Percentiles rank a stretch among this genome's conserved stretches.
Evolutionary conservation across 2,329 filamentous ascomycete genomes (phyloP).

Genomic region (Colletotrichum sp.): DNA sequence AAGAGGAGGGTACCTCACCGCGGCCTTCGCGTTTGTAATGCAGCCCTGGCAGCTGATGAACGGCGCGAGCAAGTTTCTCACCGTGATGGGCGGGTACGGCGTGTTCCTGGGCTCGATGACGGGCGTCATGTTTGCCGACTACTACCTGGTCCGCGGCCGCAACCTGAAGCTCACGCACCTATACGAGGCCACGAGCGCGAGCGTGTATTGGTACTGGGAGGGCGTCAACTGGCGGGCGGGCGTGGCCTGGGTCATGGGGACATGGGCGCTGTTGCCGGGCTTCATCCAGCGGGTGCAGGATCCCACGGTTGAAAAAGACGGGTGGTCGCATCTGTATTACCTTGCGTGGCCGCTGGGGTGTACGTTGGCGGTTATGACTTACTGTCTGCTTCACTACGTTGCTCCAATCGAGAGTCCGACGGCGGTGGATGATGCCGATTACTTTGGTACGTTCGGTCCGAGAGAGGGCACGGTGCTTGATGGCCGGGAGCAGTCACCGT

Average conservation of each 20-base stretch:
- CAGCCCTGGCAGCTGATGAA: conserved; percentile 27
- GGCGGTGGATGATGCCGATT: conserved; percentile 29
- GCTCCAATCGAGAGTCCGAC: conserved; percentile 24
- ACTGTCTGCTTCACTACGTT: conserved; percentile 21
- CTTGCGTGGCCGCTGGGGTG: conserved; percentile 29
- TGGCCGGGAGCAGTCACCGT: not conserved
- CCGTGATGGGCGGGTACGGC: conserved; percentile 32
- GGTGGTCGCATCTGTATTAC: conserved; percentile 32
- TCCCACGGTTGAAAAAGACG: conserved; percentile 14
- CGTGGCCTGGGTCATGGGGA: conserved; percentile 22
- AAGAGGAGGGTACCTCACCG: conserved; percentile 22
- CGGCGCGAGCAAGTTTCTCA: conserved; percentile 30
- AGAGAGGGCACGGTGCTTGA: not conserved
- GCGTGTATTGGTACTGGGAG: conserved; percentile 28
- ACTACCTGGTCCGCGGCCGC: conserved; percentile 36
- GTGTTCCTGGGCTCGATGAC: conserved; percentile 41
- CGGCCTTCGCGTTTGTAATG: conserved; percentile 25
- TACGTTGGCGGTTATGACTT: conserved; percentile 21
- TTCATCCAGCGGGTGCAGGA: conserved; percentile 25
- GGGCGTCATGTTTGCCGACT: conserved; percentile 40
- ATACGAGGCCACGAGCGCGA: conserved; percentile 24
- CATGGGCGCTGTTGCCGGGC: conserved; percentile 27
- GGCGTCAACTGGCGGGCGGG: conserved; percentile 27
- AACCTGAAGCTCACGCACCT: conserved; percentile 40
- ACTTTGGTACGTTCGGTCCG: conserved; percentile 30